Evolutionary conservation across 2,329 filamentous ascomycete species (phyloP).

Genomic region (Colletotrichum agaves): DNA sequence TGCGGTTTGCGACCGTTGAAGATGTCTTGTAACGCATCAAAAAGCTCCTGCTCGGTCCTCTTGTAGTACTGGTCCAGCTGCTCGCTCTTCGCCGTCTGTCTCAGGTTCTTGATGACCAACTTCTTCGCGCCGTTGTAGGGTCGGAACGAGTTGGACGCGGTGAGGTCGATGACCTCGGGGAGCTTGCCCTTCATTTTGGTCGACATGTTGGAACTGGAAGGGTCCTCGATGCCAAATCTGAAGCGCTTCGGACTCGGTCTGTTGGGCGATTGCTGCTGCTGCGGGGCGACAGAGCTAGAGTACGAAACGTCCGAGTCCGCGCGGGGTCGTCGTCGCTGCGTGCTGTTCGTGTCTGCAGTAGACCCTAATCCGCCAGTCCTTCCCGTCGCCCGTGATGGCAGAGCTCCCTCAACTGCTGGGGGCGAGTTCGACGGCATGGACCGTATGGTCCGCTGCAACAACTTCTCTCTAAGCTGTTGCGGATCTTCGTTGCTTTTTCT

Average conservation of each 20-base stretch:
- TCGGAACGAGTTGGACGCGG: constrained; percentile 64
- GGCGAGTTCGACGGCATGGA: constrained; percentile 39
- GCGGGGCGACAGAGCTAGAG: constrained; percentile 39
- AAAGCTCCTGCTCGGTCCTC: constrained; percentile 78
- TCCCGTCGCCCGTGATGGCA: constrained; percentile 38
- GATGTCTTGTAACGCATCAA: constrained; percentile 77
- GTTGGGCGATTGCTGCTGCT: constrained; percentile 25
- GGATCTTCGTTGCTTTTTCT: constrained; percentile 22
- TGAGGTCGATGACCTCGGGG: constrained; percentile 51
- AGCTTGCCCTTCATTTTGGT: constrained; percentile 53
- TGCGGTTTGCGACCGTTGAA: constrained; percentile 72
- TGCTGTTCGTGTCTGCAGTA: constrained; percentile 43
- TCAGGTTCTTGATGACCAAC: constrained; percentile 93
- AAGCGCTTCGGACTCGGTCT: constrained; percentile 38
- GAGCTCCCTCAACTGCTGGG: constrained; percentile 37
- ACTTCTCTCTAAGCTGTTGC: constrained; percentile 38
- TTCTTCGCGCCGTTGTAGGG: constrained; percentile 83
- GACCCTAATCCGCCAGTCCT: constrained; percentile 29
- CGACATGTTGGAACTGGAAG: constrained; percentile 31
- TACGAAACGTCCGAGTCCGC: constrained; percentile 48
- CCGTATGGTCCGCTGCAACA: constrained; percentile 37
- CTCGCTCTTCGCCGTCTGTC: constrained; percentile 64
- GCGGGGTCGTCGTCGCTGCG: constrained; percentile 53
- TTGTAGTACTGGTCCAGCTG: constrained; percentile 83
- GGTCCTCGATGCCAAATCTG: constrained; percentile 30